These are phyloP conservation scores for Aspergillus luchuensis DNA, from an alignment of 2,329 filamentous ascomycete species.

Conservation along the genomic window DNA sequence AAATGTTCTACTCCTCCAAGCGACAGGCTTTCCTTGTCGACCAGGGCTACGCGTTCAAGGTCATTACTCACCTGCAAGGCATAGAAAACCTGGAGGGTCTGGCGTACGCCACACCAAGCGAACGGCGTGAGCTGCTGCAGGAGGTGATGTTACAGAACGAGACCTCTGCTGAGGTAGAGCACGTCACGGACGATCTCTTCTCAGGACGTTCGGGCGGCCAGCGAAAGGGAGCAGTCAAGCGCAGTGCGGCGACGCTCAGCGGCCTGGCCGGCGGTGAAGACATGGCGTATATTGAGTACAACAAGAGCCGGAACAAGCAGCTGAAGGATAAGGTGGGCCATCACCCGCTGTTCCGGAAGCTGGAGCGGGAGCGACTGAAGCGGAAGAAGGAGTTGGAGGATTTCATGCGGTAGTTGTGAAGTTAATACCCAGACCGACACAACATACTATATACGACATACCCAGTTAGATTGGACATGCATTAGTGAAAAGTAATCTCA, in stretches of 20 bases:
- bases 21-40: slow-evolving; percentile 96
- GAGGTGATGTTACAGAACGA: slow-evolving; percentile 89
- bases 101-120: slow-evolving; percentile 74
- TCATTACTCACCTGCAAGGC: slow-evolving; percentile 92
- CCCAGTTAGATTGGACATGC: too few species aligned
- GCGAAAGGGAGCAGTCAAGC: slow-evolving; percentile 63
- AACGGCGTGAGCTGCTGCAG: slow-evolving; percentile 82
- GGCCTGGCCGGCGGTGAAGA: slow-evolving; percentile 89
- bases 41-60: slow-evolving; percentile 98
- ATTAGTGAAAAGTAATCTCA: too few species aligned
- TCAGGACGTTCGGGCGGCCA: slow-evolving; percentile 54
- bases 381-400: slow-evolving; percentile 51
- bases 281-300: slow-evolving; percentile 94
- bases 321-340: slow-evolving; percentile 64
- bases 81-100: slow-evolving; percentile 82
- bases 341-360: slow-evolving; percentile 67
- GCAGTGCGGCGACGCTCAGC: slow-evolving; percentile 81
- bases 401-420: slow-evolving; percentile 20
- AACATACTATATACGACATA: not conserved
- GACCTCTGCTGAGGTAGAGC: slow-evolving; percentile 69
- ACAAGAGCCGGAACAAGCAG: slow-evolving; percentile 69
- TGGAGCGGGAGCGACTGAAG: slow-evolving; percentile 63
- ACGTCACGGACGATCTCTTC: slow-evolving; percentile 69
- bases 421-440: not conserved
- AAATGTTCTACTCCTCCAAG: slow-evolving; percentile 98